A percentile compares a stretch with the other conserved stretches of the same genome.
Conservation (phyloP, 805 yeast genomes). For the Saccharomycopsis sp. region DNA sequence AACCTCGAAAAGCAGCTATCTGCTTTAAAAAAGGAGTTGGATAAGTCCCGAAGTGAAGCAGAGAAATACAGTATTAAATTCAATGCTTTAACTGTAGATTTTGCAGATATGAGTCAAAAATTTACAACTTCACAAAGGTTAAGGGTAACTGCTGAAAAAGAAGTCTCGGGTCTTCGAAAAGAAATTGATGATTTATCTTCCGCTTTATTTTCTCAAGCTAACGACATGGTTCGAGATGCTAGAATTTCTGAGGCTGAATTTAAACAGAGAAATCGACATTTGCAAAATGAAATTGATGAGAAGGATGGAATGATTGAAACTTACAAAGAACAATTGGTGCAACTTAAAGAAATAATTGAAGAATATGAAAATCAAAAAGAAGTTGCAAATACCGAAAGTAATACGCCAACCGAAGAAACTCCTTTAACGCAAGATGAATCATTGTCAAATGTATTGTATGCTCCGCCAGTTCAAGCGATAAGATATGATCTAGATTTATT, state of each 20-base stretch:
- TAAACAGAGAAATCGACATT: conserved; percentile 50
- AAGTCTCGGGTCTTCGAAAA: conserved; percentile 51
- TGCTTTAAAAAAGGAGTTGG: conserved; percentile 16
- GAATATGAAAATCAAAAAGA: conserved; percentile 23
- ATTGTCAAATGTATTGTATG: conserved; percentile 26
- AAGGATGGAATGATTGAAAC: conserved; percentile 60
- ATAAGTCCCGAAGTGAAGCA: conserved; percentile 13
- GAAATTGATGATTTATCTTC: conserved; percentile 80
- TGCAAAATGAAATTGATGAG: conserved; percentile 52
- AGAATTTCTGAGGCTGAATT: conserved; percentile 56
- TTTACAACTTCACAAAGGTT: conserved; percentile 18
- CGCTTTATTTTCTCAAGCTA: conserved; percentile 76
- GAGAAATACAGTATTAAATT: conserved; percentile 16
- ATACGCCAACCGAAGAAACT: conserved; percentile 9
- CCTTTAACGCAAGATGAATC: neutral
- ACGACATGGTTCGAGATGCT: conserved; percentile 76
- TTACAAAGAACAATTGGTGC: conserved; percentile 59
- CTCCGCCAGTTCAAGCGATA: conserved; percentile 36
- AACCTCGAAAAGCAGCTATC: conserved; percentile 16
- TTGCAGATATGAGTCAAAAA: conserved; percentile 17
- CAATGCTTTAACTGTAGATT: conserved; percentile 17
- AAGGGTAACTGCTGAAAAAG: conserved; percentile 42
- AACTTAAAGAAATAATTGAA: conserved; percentile 54
- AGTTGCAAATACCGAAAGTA: conserved; percentile 6
- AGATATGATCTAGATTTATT: conserved; percentile 37